Conservation (phyloP, 2,329 filamentous ascomycete genomes). For the Aspergillus chevalieri region DNA sequence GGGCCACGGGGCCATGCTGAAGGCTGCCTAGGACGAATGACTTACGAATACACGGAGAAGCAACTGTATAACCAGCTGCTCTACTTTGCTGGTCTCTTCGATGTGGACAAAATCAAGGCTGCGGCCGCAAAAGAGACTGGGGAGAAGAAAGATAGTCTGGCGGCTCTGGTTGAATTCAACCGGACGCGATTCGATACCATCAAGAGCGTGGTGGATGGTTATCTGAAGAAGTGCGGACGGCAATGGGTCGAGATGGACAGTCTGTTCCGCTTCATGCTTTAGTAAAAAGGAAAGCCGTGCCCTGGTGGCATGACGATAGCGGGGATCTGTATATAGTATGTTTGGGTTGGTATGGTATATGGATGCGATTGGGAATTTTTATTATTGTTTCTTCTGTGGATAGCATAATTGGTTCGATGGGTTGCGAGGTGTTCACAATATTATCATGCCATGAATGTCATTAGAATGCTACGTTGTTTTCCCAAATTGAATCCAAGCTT, state of each 20-base stretch:
- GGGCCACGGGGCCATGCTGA: conserved; percentile 78
- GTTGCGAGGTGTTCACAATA: neutral
- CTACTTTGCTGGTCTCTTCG: conserved; percentile 78
- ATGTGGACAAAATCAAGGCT: conserved; percentile 72
- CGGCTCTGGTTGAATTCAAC: conserved; percentile 75
- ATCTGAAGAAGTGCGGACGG: conserved; percentile 81
- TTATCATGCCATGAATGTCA: neutral
- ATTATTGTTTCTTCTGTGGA: conserved; percentile 5
- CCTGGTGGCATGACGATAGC: conserved; percentile 11
- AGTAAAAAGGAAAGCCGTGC: conserved; percentile 22
- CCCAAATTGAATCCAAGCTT: no score
- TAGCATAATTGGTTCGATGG: conserved; percentile 5
- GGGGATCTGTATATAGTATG: conserved; percentile 16
- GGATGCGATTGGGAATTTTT: neutral
- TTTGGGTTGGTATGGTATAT: neutral
- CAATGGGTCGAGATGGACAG: conserved; percentile 93
- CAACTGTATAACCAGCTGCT: conserved; percentile 91
- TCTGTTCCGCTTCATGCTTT: conserved; percentile 61
- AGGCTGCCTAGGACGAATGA: conserved; percentile 81
- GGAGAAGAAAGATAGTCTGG: conserved; percentile 59
- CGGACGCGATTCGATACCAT: conserved; percentile 69
- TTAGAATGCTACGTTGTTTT: neutral
- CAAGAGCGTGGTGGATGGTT: conserved; percentile 70
- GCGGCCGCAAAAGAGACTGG: conserved; percentile 46
- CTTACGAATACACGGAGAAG: conserved; percentile 81